Evolutionary conservation across 1,284 basidiomycete species (phyloP), one percentile per base, ranked within the genome.

Genomic region (Exobasidium rhododendri): DNA sequence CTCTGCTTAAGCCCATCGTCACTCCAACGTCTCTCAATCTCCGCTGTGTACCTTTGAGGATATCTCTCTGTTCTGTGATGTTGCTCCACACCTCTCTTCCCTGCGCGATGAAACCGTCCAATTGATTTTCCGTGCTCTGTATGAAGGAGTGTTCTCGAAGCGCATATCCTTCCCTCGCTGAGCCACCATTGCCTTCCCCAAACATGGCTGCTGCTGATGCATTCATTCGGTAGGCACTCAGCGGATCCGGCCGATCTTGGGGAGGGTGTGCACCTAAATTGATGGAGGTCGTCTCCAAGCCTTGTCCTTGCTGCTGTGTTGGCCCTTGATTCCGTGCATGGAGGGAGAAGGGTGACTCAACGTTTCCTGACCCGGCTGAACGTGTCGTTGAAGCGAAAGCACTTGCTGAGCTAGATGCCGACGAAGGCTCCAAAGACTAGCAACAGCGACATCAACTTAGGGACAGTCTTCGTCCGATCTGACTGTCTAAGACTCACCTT

Each of bases 141-240:
- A 79, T 76, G 56, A 79, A 79, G 17, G 68, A 66, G 56, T 79
- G 77, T 59, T 79, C 77, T 4, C 76, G 62, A 56, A 79, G 62
- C 28, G 77, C 77, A 51, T 77, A 74, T 0, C 59, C 64, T 59
- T 78, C 77, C n/a, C 77, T 50, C 30, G 66, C 66, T 10, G 65
- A 68, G 20, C 44, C 47, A 35, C 56, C 49, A 31, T 49, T n/a
- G 47, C 62, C 29, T 51, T 20, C 50, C 24, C 70, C 73, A 49
- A 75, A 75, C 73, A 75, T 75, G 52, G 73, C 73, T 4, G 73
- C 72, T 3, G 73, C 72, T 11, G 64, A 67, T 1, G 65, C 64
- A 43, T 74, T 74, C 71, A 77, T 71, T 30, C 57, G 44, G 45
- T 79, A 79, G 1, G 77, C 75, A 4, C 72, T 66, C 22, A 75